These are phyloP conservation scores for Fusarium proliferatum DNA, from an alignment of 2,329 filamentous ascomycete species.

Conservation along the genomic window DNA sequence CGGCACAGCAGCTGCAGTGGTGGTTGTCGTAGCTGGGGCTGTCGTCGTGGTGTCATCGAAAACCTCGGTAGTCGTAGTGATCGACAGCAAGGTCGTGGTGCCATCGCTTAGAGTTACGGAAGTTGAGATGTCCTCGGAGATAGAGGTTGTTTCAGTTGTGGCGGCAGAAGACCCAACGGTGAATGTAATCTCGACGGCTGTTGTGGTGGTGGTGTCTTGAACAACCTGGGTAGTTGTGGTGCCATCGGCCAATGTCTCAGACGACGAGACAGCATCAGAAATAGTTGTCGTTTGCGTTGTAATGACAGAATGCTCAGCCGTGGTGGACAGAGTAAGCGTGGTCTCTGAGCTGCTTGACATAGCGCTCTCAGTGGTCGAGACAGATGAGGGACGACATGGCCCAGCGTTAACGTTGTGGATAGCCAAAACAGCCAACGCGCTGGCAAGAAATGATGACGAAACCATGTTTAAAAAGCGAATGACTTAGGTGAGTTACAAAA, in stretches of 20 bases:
- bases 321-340: background rate
- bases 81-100: background rate
- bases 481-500: background rate
- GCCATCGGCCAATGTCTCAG: background rate
- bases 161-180: background rate
- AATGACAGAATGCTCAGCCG: background rate
- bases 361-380: background rate
- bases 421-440: background rate
- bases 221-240: background rate
- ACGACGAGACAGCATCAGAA: background rate
- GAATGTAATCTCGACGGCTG: background rate
- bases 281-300: background rate
- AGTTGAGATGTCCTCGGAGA: background rate
- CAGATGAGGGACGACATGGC: background rate
- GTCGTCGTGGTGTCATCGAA: background rate
- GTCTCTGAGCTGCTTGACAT: background rate
- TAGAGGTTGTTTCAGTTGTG: background rate
- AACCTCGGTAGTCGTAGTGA: background rate
- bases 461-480: background rate
- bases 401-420: background rate
- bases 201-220: background rate
- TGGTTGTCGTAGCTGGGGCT: background rate
- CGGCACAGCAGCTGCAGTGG: background rate
- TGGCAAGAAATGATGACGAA: background rate
- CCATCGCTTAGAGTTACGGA: background rate